Conservation (phyloP, 257 asterid species). For the Salvia rosmarinus region DNA sequence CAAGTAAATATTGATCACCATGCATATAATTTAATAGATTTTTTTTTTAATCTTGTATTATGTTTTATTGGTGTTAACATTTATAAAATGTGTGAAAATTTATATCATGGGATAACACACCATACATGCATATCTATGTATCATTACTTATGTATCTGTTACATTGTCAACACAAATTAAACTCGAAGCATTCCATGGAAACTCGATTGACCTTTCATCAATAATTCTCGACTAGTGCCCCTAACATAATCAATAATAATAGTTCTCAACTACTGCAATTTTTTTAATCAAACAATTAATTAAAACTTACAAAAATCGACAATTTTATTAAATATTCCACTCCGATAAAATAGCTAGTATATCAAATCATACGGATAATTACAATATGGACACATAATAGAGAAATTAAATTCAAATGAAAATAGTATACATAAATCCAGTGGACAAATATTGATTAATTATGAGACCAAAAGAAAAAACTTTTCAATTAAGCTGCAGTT, state of each 20-base stretch:
- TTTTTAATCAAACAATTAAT: too few relatives aligned
- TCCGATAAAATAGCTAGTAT: neutral
- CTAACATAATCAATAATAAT: neutral
- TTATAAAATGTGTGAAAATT: too few relatives aligned
- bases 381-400: neutral
- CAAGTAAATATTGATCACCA: too few relatives aligned
- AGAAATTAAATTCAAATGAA: neutral
- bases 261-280: too few relatives aligned
- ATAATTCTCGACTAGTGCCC: neutral
- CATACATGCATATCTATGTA: too few relatives aligned
- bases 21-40: too few relatives aligned
- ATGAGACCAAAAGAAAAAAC: neutral
- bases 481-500: conserved; percentile 24
- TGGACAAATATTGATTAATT: too few relatives aligned
- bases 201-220: neutral
- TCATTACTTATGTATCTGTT: too few relatives aligned
- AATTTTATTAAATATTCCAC: neutral
- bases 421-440: neutral
- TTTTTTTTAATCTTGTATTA: too few relatives aligned
- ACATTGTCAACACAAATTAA: too few relatives aligned
- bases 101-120: too few relatives aligned
- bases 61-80: too few relatives aligned
- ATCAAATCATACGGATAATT: neutral
- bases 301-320: neutral
- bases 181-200: neutral